Evolutionary conservation across 2,329 filamentous ascomycete genomes (phyloP), one percentile per base, ranked within the genome.

Genomic region (Exophiala aquamarina): DNA sequence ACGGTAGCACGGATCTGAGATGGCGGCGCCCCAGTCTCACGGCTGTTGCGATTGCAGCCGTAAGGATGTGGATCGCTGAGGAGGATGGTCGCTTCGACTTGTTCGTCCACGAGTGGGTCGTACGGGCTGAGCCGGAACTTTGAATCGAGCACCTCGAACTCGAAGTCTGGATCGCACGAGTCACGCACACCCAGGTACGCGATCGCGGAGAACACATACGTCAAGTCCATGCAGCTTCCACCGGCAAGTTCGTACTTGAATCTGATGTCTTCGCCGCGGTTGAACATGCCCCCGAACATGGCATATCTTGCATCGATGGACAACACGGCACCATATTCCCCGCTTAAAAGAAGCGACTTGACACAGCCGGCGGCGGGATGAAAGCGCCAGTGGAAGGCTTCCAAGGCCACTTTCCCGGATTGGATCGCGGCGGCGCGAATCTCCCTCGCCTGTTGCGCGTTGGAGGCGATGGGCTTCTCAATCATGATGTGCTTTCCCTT

Each of bases 401-500:
- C 78, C 3, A 81, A 66, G 2, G 78, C 60, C 1, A 80, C 66
- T 0, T 73, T 76, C 0, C 67, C 65, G 13, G 61, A 56, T 1
- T 65, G 59, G 1, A 54, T 14, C 1, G 68, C 66, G 15, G 65
- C 63, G 21, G 57, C 62, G 58, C 79, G 78, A 13, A 80, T 66
- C 0, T 56, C 52, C 14, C 60, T 57, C 2, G 75, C 76, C 57
- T 81, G 74, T 0, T 40, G 47, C 3, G 64, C 59, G 55, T 77
- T 79, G 19, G 67, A 68, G 2, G 72, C 75, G 31, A 78, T 73
- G 13, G 77, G 77, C 57, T 79, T 80, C 58, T 80, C 77, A 17
- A 74, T 73, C 1, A 80, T 63, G 7, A 80, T 76, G 56, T 79
- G 75, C 54, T 80, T 80, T 10, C 75, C 74, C 13, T 73, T 72